Base-by-base conservation (phyloP, 1,139 yeast species). In the Geotrichum fermentans region DNA sequence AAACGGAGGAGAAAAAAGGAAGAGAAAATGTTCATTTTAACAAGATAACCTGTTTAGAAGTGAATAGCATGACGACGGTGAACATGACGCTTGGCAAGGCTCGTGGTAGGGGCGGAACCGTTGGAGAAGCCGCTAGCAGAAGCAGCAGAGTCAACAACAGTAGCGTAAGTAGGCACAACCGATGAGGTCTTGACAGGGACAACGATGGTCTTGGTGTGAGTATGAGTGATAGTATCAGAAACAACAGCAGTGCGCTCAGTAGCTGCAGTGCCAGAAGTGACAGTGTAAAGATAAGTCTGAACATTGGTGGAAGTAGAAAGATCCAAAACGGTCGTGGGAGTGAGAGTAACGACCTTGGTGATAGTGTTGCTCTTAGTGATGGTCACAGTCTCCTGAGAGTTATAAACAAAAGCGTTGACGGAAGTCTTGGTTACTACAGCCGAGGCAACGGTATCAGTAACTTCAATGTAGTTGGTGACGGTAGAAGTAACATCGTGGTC, bases 351-450 rank as follows among this genome's bases (percentile, higher is more conserved):
- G 21, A 42, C 29, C 37, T 38, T 34, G n/a, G 41, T 43, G 32
- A 38, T 36, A 13, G 41, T 36, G 14, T 26, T 11, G 28, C 32
- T 17, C 13, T 42, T 35, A 14, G 47, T 36, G 24, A 24, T 14
- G 14, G 47, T 43, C 21, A 29, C 47, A 20, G 47, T 37, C 17
- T 43, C 26, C 7, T 22, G 40, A 2, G 46, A 34, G 34, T 42
- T 43, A 47, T 47, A 47, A 7, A 38, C 32, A 38, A 47, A 47
- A 16, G 22, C 42, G 32, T 47, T 47, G 29, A 42, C 47, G 36
- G 43, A 24, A n/a, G 47, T 28, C 16, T 11, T 17, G 16, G 43
- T 35, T 8, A 20, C 34, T n/a, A 29, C 18, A 11, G 43, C 17
- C 11, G 16, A n/a, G 13, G 36, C 28, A 13, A 33, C 44, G 21